A percentile compares a stretch with the other conserved stretches of the same genome.
phyloP scores from a whole-genome alignment of 2,329 filamentous ascomycete species.

The Cercospora zeina region DNA sequence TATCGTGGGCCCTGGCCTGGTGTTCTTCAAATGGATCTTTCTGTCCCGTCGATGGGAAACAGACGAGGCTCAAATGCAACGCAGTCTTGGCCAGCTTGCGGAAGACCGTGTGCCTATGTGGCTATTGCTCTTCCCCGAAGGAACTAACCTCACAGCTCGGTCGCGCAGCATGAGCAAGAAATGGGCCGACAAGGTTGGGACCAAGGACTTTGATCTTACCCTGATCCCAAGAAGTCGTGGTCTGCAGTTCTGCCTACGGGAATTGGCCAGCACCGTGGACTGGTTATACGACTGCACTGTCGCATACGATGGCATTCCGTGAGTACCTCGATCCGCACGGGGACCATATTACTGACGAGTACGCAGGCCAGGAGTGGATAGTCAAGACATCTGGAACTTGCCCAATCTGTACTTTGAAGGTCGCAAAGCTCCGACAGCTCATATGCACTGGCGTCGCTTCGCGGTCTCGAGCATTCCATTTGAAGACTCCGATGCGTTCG shows the following conservation, averaged over 20 bases:
- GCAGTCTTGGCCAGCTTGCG: slow-evolving; percentile 72
- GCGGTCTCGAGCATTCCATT: slow-evolving; percentile 76
- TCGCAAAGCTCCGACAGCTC: slow-evolving; percentile 85
- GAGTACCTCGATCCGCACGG: slow-evolving; percentile 49
- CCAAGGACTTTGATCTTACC: slow-evolving; percentile 68
- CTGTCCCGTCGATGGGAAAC: slow-evolving; percentile 86
- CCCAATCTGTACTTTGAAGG: slow-evolving; percentile 85
- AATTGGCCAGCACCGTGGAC: slow-evolving; percentile 71
- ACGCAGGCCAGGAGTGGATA: slow-evolving; percentile 66
- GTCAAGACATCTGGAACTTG: slow-evolving; percentile 84
- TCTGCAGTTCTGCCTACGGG: slow-evolving; percentile 73
- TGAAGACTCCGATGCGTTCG: slow-evolving; percentile 69
- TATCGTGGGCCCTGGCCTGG: slow-evolving; percentile 78
- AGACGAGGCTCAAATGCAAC: slow-evolving; percentile 71
- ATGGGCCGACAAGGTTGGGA: slow-evolving; percentile 73
- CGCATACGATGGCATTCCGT: slow-evolving; percentile 92
- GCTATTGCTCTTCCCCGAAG: slow-evolving; percentile 84
- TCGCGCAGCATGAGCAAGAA: slow-evolving; percentile 66
- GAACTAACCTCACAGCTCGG: slow-evolving; percentile 76
- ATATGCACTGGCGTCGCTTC: slow-evolving; percentile 97
- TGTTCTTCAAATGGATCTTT: slow-evolving; percentile 86
- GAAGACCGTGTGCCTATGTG: slow-evolving; percentile 69
- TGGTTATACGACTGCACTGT: slow-evolving; percentile 93
- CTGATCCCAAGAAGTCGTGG: slow-evolving; percentile 80
- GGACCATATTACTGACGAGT: slow-evolving; percentile 19